phyloP scores from a whole-genome alignment of 441 rosid species.

The Theobroma grandiflorum region DNA sequence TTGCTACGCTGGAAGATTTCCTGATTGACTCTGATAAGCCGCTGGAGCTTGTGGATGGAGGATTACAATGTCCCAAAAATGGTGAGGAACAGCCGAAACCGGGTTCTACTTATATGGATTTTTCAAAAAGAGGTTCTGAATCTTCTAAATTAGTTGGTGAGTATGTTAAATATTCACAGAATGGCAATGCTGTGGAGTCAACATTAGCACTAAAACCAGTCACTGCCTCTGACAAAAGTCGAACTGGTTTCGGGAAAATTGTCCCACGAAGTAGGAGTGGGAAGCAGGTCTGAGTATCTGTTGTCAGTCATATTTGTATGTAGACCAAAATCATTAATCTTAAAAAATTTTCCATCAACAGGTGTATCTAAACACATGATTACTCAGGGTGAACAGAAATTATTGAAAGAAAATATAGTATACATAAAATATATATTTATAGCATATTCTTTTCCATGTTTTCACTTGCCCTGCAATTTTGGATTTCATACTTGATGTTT shows the following conservation, averaged over 20 bases:
- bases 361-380: conserved; percentile 18
- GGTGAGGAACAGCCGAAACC: conserved; percentile 29
- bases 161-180: conserved; percentile 13
- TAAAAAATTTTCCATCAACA: neutral
- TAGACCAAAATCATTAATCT: neutral
- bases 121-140: conserved; percentile 16
- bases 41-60: conserved; percentile 32
- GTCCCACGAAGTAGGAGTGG: conserved; percentile 35
- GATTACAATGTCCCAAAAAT: conserved; percentile 20
- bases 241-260: conserved; percentile 33
- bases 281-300: conserved; percentile 17
- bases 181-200: conserved; percentile 11
- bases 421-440: neutral
- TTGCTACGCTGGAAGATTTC: conserved; percentile 68
- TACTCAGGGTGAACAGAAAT: neutral
- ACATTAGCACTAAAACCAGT: conserved; percentile 14
- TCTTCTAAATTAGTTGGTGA: conserved; percentile 22
- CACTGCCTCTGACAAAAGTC: conserved; percentile 27
- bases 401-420: conserved; percentile 5
- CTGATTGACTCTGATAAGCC: conserved; percentile 48
- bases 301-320: neutral
- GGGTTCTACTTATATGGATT: conserved; percentile 27
- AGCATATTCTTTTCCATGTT: neutral
- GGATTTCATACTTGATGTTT: neutral
- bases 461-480: conserved; percentile 2